Evolutionary conservation across 495 filamentous ascomycete species (phyloP).

Genomic region (Talaromyces adpressus): DNA sequence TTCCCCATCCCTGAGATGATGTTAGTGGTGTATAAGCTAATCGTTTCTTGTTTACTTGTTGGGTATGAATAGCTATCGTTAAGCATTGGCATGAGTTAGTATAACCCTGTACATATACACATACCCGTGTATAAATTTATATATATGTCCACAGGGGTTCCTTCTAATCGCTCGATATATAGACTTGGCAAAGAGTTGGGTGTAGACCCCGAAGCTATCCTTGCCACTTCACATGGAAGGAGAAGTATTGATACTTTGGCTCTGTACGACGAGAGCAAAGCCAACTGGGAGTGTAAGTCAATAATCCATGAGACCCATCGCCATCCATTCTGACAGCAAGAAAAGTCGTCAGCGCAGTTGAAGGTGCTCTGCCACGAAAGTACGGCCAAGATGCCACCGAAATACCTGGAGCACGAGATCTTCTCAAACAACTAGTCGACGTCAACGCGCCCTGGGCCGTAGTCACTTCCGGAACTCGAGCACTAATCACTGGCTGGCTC

Average conservation of each 20-base stretch:
- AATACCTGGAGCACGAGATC: constrained; percentile 60
- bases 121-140: not conserved
- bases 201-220: constrained; percentile 71
- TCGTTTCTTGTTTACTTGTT: not conserved
- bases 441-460: constrained; percentile 73
- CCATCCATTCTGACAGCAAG: constrained; percentile 6
- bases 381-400: constrained; percentile 75
- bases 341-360: constrained; percentile 70
- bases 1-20: not conserved
- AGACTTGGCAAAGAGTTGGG: constrained; percentile 80
- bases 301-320: not conserved
- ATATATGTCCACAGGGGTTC: not conserved
- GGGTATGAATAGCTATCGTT: constrained; percentile 68
- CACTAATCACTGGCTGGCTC: constrained; percentile 83
- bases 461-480: constrained; percentile 80
- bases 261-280: constrained; percentile 68
- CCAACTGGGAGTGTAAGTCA: constrained; percentile 83
- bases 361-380: constrained; percentile 67
- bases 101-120: not conserved
- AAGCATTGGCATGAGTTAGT: constrained; percentile 86
- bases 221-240: constrained; percentile 83
- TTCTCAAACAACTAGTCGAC: constrained; percentile 53
- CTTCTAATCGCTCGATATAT: constrained; percentile 9
- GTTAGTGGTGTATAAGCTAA: not conserved
- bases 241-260: constrained; percentile 74